Evolutionary conservation across 768 basidiomycete genomes (phyloP), one percentile per base, ranked within the genome.

Genomic region (Hygrophoropsis aurantiaca): DNA sequence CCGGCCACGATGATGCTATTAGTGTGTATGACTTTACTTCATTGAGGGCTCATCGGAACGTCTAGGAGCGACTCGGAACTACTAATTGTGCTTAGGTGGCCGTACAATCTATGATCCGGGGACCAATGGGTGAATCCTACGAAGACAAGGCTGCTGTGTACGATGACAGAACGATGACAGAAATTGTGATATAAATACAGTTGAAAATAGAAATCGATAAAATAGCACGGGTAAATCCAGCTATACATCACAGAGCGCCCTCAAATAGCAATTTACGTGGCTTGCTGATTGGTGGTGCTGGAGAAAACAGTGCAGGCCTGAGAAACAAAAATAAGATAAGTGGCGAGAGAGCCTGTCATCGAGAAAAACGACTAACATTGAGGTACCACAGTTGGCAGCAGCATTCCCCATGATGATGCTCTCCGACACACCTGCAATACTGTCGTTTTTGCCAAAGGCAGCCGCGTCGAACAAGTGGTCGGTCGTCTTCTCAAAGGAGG

Each of bases 391-490:
- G 59, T 84, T 88, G 5, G 92, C 87, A 1, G 94, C 94, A 30
- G 94, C 85, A 59, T 95, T 97, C 25, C 94, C 94, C 93, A 99
- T 94, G 67, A 99, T 98, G 64, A 99, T 99, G 64, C 95, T 97
- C 67, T 99, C 97, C 16, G 97, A 98, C 5, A 99, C 95, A 42
- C 97, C 97, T 24, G 91, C 85, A 44, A 99, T 97, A 47, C 80
- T 82, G 60, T 99, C 97, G 41, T 84, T 92, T 69, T 98, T 98
- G 10, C 94, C 92, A 65, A 87, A 94, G 2, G 97, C 90, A 9
- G 97, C 87, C 2, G 97, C 97, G 60, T 99, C 94, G 69, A 99
- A 99, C 50, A 99, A 71, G 67, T 99, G 97, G 72, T 99, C 97
- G 11, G 97, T 99, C 13, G 97, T 98, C 74, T 98, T 98, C 70